A percentile compares a stretch with the other conserved stretches of the same genome.
phyloP scores from a whole-genome alignment of 441 rosid genomes.

The Jatropha podagrica region DNA sequence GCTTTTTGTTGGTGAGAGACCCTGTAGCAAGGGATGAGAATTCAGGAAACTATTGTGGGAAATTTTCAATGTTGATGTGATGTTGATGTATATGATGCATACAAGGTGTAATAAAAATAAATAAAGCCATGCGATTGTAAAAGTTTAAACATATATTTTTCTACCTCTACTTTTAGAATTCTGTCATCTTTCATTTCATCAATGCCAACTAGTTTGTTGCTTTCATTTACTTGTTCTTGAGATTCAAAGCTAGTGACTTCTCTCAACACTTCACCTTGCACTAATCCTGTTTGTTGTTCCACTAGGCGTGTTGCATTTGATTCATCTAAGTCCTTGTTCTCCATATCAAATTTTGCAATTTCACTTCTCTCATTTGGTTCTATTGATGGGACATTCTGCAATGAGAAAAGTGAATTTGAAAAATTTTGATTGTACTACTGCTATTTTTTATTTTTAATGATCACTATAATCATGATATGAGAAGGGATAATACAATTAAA shows the following conservation, averaged over 20 bases:
- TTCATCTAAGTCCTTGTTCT: slow-evolving; percentile 21
- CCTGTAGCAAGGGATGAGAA: slow-evolving; percentile 16
- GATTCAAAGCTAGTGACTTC: slow-evolving; percentile 25
- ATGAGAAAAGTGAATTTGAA: slow-evolving; percentile 2
- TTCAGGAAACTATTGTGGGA: not conserved
- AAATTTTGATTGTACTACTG: not conserved
- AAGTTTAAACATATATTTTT: not conserved
- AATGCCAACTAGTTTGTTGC: slow-evolving; percentile 3
- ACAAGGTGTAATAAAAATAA: not conserved
- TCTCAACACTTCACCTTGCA: slow-evolving; percentile 13
- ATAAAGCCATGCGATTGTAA: not conserved
- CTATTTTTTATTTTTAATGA: not conserved
- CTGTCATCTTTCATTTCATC: not conserved
- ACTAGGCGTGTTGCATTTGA: slow-evolving; percentile 7
- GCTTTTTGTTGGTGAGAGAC: slow-evolving; percentile 15
- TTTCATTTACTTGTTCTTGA: slow-evolving; percentile 26
- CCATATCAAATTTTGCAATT: slow-evolving; percentile 25
- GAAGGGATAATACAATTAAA: not conserved
- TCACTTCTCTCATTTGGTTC: slow-evolving; percentile 23
- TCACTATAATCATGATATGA: not conserved
- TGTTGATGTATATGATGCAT: not conserved
- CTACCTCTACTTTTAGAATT: not conserved
- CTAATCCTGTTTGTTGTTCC: slow-evolving; percentile 23
- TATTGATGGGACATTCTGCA: slow-evolving; percentile 26
- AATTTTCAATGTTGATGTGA: not conserved